Evolutionary conservation across 2,329 filamentous ascomycete genomes (phyloP), one percentile per base, ranked within the genome.

Genomic region (Penicillium freii): DNA sequence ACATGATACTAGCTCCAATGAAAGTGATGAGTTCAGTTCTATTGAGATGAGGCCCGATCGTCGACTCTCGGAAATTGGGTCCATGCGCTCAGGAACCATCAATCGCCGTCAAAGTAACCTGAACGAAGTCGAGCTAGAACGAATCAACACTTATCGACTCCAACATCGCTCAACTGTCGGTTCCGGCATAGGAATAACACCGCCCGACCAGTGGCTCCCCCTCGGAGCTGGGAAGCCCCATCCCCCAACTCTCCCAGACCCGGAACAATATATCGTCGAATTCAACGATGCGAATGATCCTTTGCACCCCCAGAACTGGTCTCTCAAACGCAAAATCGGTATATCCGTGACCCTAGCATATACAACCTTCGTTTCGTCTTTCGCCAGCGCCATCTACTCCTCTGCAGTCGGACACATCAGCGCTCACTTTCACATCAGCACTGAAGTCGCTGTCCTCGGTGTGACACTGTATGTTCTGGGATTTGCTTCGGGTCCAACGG

Each of bases 321-420:
- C 76, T 0, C 39, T 60, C 19, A 69, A 69, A 54, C 77, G 73
- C 64, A 83, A 82, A 38, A 46, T 65, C 3, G 38, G 50, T 6
- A 62, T 71, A 5, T 70, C 71, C 1, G 51, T 55, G 27, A 58
- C 67, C 1, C 57, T 73, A 5, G 66, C 68, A 15, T 84, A 80
- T 52, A 78, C 78, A 6, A 83, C 82, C 3, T 73, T 84, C 39
- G 71, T 75, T 1, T 74, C 78, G 0, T 79, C 82, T 0, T 84
- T 84, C 58, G 77, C 78, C 0, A 76, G 73, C 9, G 87, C 84
- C 71, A 86, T 91, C 66, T 91, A 90, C 76, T 89, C 87, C 1
- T 77, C 85, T 17, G 86, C 87, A 5, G 88, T 87, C 0, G 59
- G 59, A 4, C 65, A 76, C 7, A 79, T 91, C 8, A 81, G 83